A percentile compares a stretch with the other conserved stretches of the same genome.
Evolutionary conservation across 768 basidiomycete genomes (phyloP).

Genomic region (Mycena polygramma): DNA sequence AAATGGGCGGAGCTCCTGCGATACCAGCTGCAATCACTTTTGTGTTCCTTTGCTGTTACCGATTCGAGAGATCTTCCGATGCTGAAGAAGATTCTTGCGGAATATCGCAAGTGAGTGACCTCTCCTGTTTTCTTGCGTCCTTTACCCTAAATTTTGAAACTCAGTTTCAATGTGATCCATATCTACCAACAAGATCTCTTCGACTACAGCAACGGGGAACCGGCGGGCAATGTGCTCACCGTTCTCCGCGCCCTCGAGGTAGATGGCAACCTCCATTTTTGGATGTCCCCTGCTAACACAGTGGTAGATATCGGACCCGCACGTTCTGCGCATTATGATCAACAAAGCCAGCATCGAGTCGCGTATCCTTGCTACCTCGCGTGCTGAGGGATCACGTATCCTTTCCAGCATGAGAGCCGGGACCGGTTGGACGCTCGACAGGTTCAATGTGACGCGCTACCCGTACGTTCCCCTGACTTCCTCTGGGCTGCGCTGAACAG

Average conservation of each 20-base stretch:
- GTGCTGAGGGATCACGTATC: conserved; percentile 72
- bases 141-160: conserved; percentile 37
- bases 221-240: conserved; percentile 71
- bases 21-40: conserved; percentile 64
- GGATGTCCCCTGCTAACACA: conserved; percentile 20
- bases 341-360: conserved; percentile 81
- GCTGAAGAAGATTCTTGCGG: conserved; percentile 69
- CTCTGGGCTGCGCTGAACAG: not conserved
- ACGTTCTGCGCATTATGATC: conserved; percentile 85
- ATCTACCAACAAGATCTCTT: conserved; percentile 83
- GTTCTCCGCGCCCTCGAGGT: conserved; percentile 88
- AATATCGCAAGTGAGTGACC: conserved; percentile 72
- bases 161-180: conserved; percentile 57
- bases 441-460: conserved; percentile 73
- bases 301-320: conserved; percentile 78
- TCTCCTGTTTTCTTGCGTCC: not conserved
- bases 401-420: conserved; percentile 64
- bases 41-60: conserved; percentile 83
- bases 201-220: conserved; percentile 83
- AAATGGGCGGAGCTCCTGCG: conserved; percentile 78
- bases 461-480: conserved; percentile 58
- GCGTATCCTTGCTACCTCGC: conserved; percentile 72
- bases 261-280: conserved; percentile 39
- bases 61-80: conserved; percentile 71
- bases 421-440: conserved; percentile 72